Percentiles rank a stretch among this genome's conserved stretches.
Evolutionary conservation across 306 rosid genomes (phyloP).

Genomic region (Abrus precatorius): DNA sequence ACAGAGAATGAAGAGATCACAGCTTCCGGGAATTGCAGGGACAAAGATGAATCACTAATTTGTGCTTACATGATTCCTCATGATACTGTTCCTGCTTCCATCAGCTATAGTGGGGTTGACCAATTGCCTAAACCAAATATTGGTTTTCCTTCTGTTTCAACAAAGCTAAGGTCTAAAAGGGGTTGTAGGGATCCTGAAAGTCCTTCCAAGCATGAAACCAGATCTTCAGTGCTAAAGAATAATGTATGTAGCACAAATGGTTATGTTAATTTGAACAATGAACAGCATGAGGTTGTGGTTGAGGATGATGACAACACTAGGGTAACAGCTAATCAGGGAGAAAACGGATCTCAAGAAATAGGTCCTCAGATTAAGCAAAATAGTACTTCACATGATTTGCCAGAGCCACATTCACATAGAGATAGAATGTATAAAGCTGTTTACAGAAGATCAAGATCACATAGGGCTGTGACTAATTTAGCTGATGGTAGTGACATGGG

Average conservation of each 20-base stretch:
- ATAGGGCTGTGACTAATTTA: conserved; percentile 60
- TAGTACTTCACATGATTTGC: conserved; percentile 52
- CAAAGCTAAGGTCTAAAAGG: conserved; percentile 72
- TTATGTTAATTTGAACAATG: conserved; percentile 51
- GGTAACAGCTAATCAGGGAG: conserved; percentile 56
- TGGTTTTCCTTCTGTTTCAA: conserved; percentile 57
- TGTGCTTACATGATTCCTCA: conserved; percentile 55
- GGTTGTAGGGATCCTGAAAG: conserved; percentile 65
- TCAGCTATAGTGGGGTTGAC: conserved; percentile 51
- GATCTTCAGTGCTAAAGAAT: conserved; percentile 57
- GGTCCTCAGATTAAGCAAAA: conserved; percentile 57
- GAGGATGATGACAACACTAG: conserved; percentile 50
- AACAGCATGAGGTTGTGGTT: conserved; percentile 50
- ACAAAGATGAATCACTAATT: conserved; percentile 58
- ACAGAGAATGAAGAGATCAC: conserved; percentile 50
- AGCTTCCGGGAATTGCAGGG: conserved; percentile 52
- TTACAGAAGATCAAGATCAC: conserved; percentile 79
- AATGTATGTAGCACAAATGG: conserved; percentile 52
- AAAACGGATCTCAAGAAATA: conserved; percentile 56
- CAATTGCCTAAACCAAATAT: conserved; percentile 58
- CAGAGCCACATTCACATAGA: conserved; percentile 54
- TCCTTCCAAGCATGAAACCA: conserved; percentile 66
- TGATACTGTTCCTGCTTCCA: conserved; percentile 51
- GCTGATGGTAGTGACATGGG: conserved; percentile 63
- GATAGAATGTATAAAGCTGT: conserved; percentile 85